Base-by-base conservation (phyloP, 2,329 filamentous ascomycete species). In the Neoscytalidium dimidiatum region DNA sequence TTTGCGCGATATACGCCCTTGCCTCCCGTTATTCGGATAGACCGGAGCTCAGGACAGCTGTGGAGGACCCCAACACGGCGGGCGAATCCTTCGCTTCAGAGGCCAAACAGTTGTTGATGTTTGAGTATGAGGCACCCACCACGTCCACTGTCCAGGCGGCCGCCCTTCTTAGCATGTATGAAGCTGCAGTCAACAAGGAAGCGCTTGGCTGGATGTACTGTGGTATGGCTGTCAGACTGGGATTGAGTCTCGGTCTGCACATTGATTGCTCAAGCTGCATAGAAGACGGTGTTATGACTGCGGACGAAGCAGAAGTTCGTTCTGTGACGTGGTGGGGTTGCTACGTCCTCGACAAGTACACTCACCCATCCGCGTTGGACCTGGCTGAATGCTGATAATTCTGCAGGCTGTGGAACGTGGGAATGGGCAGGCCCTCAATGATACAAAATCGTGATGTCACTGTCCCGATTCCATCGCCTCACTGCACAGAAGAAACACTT, bases 271-370 rank as follows among this genome's bases (percentile, higher is more conserved):
- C 28, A 3, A 35, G n/a, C 11, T 58, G 53, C 11, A 38, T 58
- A 5, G 28, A 58, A 2, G 35, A 58, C 1, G 35, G 53, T 13
- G 5, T 31, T 3, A 17, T 58, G 53, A 58, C 35, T 0, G 35
- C 53, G 5, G 53, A 58, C 6, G 28, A 58, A 23, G 53, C 35
- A 21, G 53, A 44, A 23, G 53, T 58, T 5, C 53, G 53, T 19
- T 17, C n/a, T n/a, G 41, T 58, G 41, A 44, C 53, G 3, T 58
- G 53, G 53, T 58, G 53, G 53, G 53, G 53, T 7, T 58, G 53
- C 19, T 58, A 58, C 14, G n/a, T 58, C 17, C 35, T 46, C 17
- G 53, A 58, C 35, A 58, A 58, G 49, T 52, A 52, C 11, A 6
- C 21, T 31, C 19, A 7, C 17, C 19, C 43, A n/a, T 14, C 1